Conservation (phyloP, 306 rosid genomes). For the Myrica gale region DNA sequence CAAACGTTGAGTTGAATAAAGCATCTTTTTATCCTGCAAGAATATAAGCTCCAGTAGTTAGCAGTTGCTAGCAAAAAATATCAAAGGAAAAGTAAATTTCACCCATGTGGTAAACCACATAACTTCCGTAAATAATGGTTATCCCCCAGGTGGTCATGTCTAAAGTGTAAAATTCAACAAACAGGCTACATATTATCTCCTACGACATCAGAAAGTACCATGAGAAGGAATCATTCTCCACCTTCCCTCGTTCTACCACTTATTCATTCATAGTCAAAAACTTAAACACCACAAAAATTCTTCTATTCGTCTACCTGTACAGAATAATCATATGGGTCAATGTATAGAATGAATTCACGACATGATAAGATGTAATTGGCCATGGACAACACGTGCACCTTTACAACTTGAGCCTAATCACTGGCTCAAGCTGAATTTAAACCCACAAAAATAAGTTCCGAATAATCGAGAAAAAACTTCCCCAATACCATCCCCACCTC, state of each 20-base stretch:
- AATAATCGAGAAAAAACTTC: no score
- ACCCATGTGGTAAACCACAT: background rate
- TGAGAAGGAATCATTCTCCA: background rate
- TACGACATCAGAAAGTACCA: background rate
- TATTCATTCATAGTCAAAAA: background rate
- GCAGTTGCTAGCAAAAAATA: background rate
- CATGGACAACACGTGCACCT: background rate
- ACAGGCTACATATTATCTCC: background rate
- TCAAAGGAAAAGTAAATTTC: background rate
- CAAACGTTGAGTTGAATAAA: conserved; percentile 55
- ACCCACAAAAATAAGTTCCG: no score
- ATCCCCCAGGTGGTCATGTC: background rate
- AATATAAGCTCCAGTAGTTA: background rate
- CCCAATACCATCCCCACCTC: no score
- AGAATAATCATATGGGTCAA: background rate
- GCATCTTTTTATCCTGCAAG: conserved; percentile 47
- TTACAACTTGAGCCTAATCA: background rate
- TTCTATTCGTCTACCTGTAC: background rate
- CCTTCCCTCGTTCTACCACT: background rate
- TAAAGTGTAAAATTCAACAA: background rate
- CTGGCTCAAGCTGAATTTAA: background rate
- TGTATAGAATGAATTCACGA: background rate
- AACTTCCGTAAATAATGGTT: background rate
- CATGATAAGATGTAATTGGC: background rate
- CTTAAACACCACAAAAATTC: background rate